Evolutionary conservation across 345 rosid species (phyloP).

Genomic region (Salix udensis): DNA sequence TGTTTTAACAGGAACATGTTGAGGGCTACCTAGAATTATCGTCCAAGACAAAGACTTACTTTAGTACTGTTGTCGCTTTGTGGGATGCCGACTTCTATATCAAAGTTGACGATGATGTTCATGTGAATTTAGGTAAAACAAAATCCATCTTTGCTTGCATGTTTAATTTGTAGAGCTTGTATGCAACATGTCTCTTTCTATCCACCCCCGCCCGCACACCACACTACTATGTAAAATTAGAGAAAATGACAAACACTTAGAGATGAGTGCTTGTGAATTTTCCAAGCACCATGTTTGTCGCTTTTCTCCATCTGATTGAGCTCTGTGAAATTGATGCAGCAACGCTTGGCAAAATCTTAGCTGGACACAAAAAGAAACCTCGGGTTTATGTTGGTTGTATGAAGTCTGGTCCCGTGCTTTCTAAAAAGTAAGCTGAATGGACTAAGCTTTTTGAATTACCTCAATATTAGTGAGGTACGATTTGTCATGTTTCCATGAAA

Average conservation of each 20-base stretch:
- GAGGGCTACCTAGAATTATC: conserved; percentile 85
- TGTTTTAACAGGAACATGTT: conserved; percentile 56
- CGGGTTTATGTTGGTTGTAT: conserved; percentile 83
- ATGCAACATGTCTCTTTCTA: not conserved
- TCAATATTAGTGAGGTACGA: not conserved
- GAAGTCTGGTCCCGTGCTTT: conserved; percentile 94
- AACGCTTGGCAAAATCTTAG: conserved; percentile 53
- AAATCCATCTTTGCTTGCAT: not conserved
- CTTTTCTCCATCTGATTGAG: not conserved
- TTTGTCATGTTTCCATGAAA: conserved; percentile 12
- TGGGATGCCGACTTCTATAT: conserved; percentile 91
- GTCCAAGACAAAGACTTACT: conserved; percentile 77
- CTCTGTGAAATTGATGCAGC: conserved; percentile 33
- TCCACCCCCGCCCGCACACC: not conserved
- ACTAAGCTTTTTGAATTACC: not conserved
- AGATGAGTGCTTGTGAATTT: not conserved
- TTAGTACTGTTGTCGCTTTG: conserved; percentile 66
- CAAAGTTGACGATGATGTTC: conserved; percentile 97
- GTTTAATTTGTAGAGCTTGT: not conserved
- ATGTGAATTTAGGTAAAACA: conserved; percentile 71
- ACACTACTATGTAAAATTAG: not conserved
- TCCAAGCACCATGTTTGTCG: not conserved
- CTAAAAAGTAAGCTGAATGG: conserved; percentile 50
- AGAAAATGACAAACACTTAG: not conserved
- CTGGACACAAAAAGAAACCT: conserved; percentile 45